These are phyloP conservation scores for Verticillium zaregamsianum DNA, from an alignment of 2,329 filamentous ascomycete genomes.

Conservation along the genomic window DNA sequence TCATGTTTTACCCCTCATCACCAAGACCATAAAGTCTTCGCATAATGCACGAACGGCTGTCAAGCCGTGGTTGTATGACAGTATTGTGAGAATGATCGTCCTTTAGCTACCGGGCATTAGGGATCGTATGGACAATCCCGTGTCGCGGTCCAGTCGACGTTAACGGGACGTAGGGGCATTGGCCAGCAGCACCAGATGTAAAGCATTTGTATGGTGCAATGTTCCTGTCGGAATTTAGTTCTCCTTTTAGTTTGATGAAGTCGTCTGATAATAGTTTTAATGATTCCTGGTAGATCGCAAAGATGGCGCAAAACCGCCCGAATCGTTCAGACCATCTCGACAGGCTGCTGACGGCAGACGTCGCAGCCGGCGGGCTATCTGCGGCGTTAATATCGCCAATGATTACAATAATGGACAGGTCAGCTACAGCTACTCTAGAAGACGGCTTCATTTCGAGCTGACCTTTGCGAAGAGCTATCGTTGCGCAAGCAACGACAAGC, in stretches of 20 bases:
- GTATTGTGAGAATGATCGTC: background rate
- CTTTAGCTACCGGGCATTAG: background rate
- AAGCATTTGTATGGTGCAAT: too few species aligned
- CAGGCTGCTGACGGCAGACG: constrained; percentile 12
- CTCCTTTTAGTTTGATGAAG: too few species aligned
- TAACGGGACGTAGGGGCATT: too few species aligned
- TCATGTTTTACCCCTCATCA: background rate
- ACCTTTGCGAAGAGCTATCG: constrained; percentile 10
- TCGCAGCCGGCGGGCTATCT: constrained; percentile 19
- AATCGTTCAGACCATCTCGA: background rate
- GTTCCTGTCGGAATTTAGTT: too few species aligned
- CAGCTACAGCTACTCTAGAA: background rate
- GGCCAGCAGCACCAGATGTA: too few species aligned
- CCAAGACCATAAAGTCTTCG: background rate
- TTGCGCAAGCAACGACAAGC: constrained; percentile 10
- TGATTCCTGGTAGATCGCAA: too few species aligned
- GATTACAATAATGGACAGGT: constrained; percentile 23
- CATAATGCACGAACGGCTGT: background rate
- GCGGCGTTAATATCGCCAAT: constrained; percentile 21
- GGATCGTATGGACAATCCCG: background rate
- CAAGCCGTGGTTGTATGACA: background rate
- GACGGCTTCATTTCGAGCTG: background rate
- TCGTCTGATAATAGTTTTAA: too few species aligned
- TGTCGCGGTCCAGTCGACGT: too few species aligned
- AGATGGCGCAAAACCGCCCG: background rate